phyloP scores from a whole-genome alignment of 208 protist species.

The Crithidia brevicula region DNA sequence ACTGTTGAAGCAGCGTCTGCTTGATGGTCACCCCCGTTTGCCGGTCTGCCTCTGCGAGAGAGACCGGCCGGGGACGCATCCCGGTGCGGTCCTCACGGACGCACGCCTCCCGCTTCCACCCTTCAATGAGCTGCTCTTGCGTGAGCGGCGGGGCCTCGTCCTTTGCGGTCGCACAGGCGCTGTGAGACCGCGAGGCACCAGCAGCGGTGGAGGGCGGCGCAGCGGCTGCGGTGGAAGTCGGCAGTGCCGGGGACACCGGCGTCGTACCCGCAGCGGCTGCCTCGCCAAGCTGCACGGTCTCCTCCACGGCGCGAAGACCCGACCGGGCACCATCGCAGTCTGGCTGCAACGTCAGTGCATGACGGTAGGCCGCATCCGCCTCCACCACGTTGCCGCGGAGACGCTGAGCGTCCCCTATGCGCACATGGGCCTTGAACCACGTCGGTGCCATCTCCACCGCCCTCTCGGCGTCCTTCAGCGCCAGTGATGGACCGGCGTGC shows the following conservation, averaged over 20 bases:
- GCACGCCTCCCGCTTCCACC: constrained; percentile 55
- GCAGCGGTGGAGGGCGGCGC: too few species aligned
- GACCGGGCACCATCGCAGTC: constrained; percentile 40
- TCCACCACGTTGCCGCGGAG: constrained; percentile 88
- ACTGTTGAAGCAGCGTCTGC: constrained; percentile 50
- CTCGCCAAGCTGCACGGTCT: constrained; percentile 23
- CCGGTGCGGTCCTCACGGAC: constrained; percentile 47
- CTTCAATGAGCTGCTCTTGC: constrained; percentile 33
- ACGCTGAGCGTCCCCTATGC: constrained; percentile 86
- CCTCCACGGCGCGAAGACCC: constrained; percentile 47
- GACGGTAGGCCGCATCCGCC: constrained; percentile 74
- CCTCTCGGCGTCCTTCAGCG: constrained; percentile 87
- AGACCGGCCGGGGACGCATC: constrained; percentile 44
- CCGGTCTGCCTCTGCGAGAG: constrained; percentile 52
- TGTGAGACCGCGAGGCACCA: not conserved
- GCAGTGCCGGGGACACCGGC: too few species aligned
- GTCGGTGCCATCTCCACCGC: constrained; percentile 64
- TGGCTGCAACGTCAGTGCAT: constrained; percentile 60
- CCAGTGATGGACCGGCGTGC: constrained; percentile 67
- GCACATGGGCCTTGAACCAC: constrained; percentile 89
- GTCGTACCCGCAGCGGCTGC: too few species aligned
- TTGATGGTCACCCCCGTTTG: constrained; percentile 48
- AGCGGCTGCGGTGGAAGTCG: not conserved
- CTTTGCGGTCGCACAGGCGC: not conserved
- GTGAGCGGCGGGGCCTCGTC: constrained; percentile 21